Evolutionary conservation across 1,284 basidiomycete species (phyloP), one percentile per base, ranked within the genome.

Genomic region (Marasmius fiardii): DNA sequence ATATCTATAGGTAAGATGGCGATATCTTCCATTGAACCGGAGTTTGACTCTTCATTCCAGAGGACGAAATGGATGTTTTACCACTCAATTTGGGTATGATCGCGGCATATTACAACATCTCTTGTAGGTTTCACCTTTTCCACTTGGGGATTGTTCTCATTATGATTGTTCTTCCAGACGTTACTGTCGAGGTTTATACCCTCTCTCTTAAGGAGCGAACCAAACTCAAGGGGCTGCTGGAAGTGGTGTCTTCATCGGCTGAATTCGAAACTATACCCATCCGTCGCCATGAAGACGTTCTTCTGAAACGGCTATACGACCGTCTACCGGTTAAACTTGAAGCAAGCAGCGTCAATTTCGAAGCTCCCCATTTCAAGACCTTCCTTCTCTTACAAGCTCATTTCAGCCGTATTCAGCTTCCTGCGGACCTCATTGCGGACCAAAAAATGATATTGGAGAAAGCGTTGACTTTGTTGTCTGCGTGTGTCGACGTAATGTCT

Each of bases 401-500:
- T 74, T 99, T 99, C 77, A 92, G 92, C 5, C 88, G 95, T 11
- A 77, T 99, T 37, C 85, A 89, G 49, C 79, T 99, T 4, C 96
- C 95, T 0, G 88, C 95, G 12, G 96, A 99, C 68, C 85, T 99
- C 23, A 93, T 89, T 24, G 90, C 91, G 5, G 97, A 99, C 70
- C 96, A 98, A 71, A 80, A 80, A 0, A 68, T 90, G 39, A 88
- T 99, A 11, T 78, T 99, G 2, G 86, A 91, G 72, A 97, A 95
- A 71, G 87, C 97, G 28, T 78, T 98, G 60, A 96, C 93, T 64
- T 73, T 96, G 26, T 78, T 96, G 21, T 93, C 90, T 11, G 95
- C 96, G 1, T 95, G 93, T 67, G 95, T 98, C 34, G 96, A 98
- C 69, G 96, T 99, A 58, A 95, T 99, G 93, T 95, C 92, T 4